Conservation (phyloP, 2,329 filamentous ascomycete species). For the Phaeosphaeriaceae sp. region DNA sequence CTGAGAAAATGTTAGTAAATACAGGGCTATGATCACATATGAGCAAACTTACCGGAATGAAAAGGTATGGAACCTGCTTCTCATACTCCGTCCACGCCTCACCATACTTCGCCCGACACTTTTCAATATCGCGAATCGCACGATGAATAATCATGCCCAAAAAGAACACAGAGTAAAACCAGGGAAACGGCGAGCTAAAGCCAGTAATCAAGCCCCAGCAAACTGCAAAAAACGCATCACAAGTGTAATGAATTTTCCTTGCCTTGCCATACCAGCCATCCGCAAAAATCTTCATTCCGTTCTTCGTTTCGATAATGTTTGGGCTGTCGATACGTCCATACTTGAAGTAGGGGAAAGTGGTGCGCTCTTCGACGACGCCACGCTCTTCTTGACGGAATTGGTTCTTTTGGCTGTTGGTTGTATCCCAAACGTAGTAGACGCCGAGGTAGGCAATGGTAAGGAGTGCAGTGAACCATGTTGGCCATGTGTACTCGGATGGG, state of each 20-base stretch:
- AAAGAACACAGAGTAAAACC: constrained; percentile 90
- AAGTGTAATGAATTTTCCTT: constrained; percentile 81
- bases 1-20: neutral
- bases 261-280: constrained; percentile 82
- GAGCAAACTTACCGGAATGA: constrained; percentile 68
- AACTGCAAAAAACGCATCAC: constrained; percentile 78
- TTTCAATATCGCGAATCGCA: constrained; percentile 74
- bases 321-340: constrained; percentile 86
- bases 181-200: constrained; percentile 81
- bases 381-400: constrained; percentile 82
- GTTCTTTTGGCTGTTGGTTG: constrained; percentile 92
- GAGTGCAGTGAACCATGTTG: constrained; percentile 67
- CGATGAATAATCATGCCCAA: constrained; percentile 80
- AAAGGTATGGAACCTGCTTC: constrained; percentile 79
- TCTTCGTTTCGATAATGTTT: constrained; percentile 73
- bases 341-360: constrained; percentile 87
- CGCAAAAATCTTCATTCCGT: constrained; percentile 77
- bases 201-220: constrained; percentile 83
- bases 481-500: constrained; percentile 78
- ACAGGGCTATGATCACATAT: neutral
- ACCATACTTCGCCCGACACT: constrained; percentile 79
- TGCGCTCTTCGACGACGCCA: constrained; percentile 70
- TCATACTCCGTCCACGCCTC: constrained; percentile 84
- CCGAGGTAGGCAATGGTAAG: constrained; percentile 77
- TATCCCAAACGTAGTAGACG: constrained; percentile 92